A percentile compares a stretch with the other conserved stretches of the same genome.
Evolutionary conservation across 257 asterid genomes (phyloP).

Genomic region (Solanum sitiens): DNA sequence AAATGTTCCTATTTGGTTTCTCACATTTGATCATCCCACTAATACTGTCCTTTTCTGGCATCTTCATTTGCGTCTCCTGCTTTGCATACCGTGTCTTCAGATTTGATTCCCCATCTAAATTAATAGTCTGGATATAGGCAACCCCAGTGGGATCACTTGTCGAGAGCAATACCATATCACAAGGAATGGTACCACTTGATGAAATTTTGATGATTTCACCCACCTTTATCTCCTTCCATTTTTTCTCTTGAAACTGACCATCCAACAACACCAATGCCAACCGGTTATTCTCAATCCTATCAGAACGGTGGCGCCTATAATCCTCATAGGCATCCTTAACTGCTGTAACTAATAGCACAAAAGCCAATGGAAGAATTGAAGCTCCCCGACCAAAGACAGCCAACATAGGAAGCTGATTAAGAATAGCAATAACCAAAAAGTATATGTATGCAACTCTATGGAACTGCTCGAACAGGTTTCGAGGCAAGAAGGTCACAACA

Average conservation of each 20-base stretch:
- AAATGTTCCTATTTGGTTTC: conserved; percentile 89
- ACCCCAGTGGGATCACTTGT: conserved; percentile 90
- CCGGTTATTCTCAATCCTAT: conserved; percentile 76
- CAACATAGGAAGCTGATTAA: conserved; percentile 93
- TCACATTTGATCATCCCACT: conserved; percentile 81
- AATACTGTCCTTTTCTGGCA: conserved; percentile 25
- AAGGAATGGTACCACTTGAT: conserved; percentile 70
- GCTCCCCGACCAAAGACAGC: conserved; percentile 97
- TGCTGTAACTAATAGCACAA: conserved; percentile 87
- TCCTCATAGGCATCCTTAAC: conserved; percentile 91
- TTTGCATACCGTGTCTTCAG: conserved; percentile 90
- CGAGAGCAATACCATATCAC: conserved; percentile 91
- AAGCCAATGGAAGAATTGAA: conserved; percentile 75
- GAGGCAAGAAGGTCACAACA: conserved; percentile 75
- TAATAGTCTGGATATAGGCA: conserved; percentile 79
- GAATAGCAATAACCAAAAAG: conserved; percentile 84
- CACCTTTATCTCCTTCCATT: conserved; percentile 74
- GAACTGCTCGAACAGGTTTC: conserved; percentile 89
- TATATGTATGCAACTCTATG: conserved; percentile 91
- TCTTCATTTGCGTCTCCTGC: conserved; percentile 81
- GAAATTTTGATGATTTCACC: conserved; percentile 72
- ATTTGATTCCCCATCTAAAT: conserved; percentile 97
- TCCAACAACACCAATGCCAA: conserved; percentile 49
- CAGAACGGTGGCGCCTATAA: conserved; percentile 80
- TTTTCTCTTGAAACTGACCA: conserved; percentile 47